Percentiles rank a stretch among this genome's conserved stretches.
phyloP scores from a whole-genome alignment of 1,284 basidiomycete genomes.

The Irpex sp. region DNA sequence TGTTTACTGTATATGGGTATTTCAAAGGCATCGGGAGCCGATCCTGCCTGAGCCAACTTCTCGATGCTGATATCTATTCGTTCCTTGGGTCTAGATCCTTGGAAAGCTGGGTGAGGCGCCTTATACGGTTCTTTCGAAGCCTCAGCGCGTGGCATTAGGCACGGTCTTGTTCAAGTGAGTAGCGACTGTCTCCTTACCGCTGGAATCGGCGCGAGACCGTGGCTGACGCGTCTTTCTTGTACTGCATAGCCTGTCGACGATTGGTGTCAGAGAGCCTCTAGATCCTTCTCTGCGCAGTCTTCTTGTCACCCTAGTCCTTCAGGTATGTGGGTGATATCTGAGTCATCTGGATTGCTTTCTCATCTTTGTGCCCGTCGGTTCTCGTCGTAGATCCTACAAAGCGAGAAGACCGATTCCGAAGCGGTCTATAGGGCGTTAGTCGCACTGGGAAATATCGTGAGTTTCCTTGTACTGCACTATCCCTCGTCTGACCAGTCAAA shows the following conservation, averaged over 20 bases:
- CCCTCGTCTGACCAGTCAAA: too few relatives aligned
- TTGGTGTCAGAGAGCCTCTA: slow-evolving; percentile 53
- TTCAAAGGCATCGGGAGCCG: neutral
- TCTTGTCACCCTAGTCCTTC: slow-evolving; percentile 53
- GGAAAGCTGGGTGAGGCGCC: slow-evolving; percentile 57
- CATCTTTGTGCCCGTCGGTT: slow-evolving; percentile 10
- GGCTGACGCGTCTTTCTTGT: slow-evolving; percentile 12
- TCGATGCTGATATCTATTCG: neutral
- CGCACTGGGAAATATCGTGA: slow-evolving; percentile 85
- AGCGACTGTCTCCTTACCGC: neutral
- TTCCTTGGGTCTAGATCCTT: slow-evolving; percentile 54
- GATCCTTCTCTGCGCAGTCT: slow-evolving; percentile 38
- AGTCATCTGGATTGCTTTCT: slow-evolving; percentile 12
- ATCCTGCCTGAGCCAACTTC: neutral
- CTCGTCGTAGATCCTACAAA: slow-evolving; percentile 44
- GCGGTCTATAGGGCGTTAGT: slow-evolving; percentile 88
- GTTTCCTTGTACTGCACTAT: slow-evolving; percentile 1
- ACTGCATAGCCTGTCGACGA: slow-evolving; percentile 66
- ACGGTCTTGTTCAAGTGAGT: slow-evolving; percentile 87
- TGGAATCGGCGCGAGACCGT: neutral
- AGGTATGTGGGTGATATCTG: slow-evolving; percentile 42
- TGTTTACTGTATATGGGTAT: neutral
- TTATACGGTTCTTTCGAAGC: slow-evolving; percentile 69
- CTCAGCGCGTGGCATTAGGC: slow-evolving; percentile 78
- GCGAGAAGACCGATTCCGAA: slow-evolving; percentile 84